phyloP scores from a whole-genome alignment of 2,329 filamentous ascomycete genomes.

The Graphilbum ipis-grandicollis region DNA sequence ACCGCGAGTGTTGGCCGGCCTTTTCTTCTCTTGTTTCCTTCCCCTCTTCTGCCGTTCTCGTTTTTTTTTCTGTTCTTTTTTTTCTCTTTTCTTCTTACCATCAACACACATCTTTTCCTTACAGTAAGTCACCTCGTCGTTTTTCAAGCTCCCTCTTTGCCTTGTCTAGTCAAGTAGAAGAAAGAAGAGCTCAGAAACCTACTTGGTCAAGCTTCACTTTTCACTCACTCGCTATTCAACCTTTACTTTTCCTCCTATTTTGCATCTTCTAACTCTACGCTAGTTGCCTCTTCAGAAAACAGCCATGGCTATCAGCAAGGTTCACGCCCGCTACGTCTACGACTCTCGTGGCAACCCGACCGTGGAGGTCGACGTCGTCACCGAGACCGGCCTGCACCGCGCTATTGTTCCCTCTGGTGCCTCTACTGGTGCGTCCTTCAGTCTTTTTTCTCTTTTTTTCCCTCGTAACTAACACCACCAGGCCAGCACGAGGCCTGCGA shows the following conservation, averaged over 20 bases:
- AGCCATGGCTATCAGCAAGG: conserved; percentile 79
- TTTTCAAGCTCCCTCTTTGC: neutral
- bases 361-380: conserved; percentile 94
- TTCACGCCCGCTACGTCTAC: conserved; percentile 90
- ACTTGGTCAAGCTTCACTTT: too few relatives aligned
- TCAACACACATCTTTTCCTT: neutral
- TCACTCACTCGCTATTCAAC: too few relatives aligned
- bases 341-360: conserved; percentile 98
- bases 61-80: too few relatives aligned
- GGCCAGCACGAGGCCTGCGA: conserved; percentile 83
- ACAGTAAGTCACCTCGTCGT: neutral
- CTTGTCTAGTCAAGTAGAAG: too few relatives aligned
- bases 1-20: too few relatives aligned
- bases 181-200: too few relatives aligned
- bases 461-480: too few relatives aligned
- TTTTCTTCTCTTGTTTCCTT: neutral
- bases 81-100: neutral
- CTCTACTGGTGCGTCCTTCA: conserved; percentile 57
- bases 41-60: neutral
- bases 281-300: conserved; percentile 9
- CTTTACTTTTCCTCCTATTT: too few relatives aligned
- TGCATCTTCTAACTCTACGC: too few relatives aligned
- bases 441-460: too few relatives aligned
- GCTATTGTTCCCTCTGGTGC: conserved; percentile 95
- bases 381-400: conserved; percentile 89